Evolutionary conservation across 768 basidiomycete species (phyloP), one percentile per base, ranked within the genome.

Genomic region (Mycena maculata): DNA sequence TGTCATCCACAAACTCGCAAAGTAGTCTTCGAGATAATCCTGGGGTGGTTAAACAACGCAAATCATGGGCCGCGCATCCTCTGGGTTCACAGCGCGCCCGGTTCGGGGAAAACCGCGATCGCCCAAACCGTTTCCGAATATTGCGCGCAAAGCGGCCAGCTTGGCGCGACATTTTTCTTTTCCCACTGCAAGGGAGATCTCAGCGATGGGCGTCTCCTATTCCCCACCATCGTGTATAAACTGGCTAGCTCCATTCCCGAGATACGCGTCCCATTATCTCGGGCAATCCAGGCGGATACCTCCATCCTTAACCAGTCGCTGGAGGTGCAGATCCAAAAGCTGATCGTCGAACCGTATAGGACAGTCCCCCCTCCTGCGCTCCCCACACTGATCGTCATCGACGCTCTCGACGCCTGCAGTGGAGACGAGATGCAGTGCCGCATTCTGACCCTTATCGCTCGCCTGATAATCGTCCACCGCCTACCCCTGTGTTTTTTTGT

Each of bases 301-400:
- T 73, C 74, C 44, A 64, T 78, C 6, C 72, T 77, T 1, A 54
- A 65, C 44, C 74, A 78, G 36, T 74, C 75, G 10, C 73, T 77
- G 20, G 76, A 74, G 41, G 73, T 75, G 39, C 77, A 78, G 25
- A 69, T 76, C 62, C 70, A 74, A 54, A 73, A 74, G 50, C 67
- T 77, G 7, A 50, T 78, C 15, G 25, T 71, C 18, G 70, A 67
- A 10, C 74, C 76, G 16, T 59, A 74, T 23, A 65, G 58, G 7
- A 64, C 57, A 5, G 63, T 63, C 13, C 62, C 20, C 3, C 73
- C 70, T 39, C 53, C 57, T 0, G 64, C 61, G 0, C 41, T 50
- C 4, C 59, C 68, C 27, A 72, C 72, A 0, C 41, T 75, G 11
- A 48, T 78, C 5, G 68, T 78, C 28, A 64, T 70, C 31, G 69